These are phyloP conservation scores for Otatea glauca DNA, from an alignment of 176 grass and related monocot species.

Conservation along the genomic window DNA sequence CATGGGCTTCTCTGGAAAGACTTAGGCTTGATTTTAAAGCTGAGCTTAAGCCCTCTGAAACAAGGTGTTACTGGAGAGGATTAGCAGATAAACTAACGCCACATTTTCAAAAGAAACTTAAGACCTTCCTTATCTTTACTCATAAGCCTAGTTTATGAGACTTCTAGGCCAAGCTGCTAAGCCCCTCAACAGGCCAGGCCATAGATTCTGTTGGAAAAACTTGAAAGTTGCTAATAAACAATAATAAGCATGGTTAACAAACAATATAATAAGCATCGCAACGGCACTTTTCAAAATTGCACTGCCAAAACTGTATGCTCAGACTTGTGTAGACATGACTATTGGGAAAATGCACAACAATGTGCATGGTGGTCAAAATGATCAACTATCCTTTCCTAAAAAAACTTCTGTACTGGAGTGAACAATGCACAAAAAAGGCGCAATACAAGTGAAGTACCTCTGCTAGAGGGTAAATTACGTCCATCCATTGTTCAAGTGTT, in stretches of 20 bases:
- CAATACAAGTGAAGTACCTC: constrained; percentile 55
- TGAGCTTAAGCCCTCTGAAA: neutral
- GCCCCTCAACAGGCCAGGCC: neutral
- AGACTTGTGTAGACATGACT: constrained; percentile 37
- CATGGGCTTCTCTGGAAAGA: constrained; percentile 6
- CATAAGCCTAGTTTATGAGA: constrained; percentile 31
- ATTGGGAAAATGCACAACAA: constrained; percentile 32
- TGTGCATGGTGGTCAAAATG: constrained; percentile 38
- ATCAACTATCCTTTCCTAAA: constrained; percentile 41
- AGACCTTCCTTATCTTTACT: neutral
- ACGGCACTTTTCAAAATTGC: constrained; percentile 32
- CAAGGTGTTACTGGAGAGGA: neutral
- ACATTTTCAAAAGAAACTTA: neutral
- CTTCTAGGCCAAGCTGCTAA: constrained; percentile 11
- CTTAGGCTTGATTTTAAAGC: constrained; percentile 7
- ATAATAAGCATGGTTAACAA: neutral
- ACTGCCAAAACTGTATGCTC: constrained; percentile 40
- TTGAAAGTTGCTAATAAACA: constrained; percentile 14
- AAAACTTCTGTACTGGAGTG: constrained; percentile 12
- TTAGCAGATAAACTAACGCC: constrained; percentile 18
- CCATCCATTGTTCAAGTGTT: constrained; percentile 16
- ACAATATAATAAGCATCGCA: constrained; percentile 18
- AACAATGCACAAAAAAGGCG: constrained; percentile 38
- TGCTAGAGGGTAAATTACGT: constrained; percentile 50
- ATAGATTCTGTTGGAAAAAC: constrained; percentile 24